Base-by-base conservation (phyloP, 164 flowering plant genomes). In the Macadamia integrifolia region DNA sequence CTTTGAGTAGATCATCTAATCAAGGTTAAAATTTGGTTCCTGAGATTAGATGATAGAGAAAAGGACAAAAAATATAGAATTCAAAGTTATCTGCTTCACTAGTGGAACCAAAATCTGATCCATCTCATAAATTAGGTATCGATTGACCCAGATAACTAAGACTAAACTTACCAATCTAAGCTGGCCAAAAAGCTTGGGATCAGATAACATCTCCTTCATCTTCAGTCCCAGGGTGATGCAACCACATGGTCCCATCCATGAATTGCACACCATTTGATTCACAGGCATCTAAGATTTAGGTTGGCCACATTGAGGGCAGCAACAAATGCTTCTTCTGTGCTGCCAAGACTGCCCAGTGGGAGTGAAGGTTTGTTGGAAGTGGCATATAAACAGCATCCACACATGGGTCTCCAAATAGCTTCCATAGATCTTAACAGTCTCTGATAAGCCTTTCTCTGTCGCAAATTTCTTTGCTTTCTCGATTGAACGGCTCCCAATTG, bases 181-280 rank as follows among this genome's bases (percentile, higher is more conserved):
- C 30, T 68, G 55, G 14, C 85, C 81, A 23, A 80, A 74, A 14
- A 35, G 72, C 10, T 66, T 28, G 0, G 68, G 3, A 66, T 76
- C 71, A 0, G 71, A 62, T n/a, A 85, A 69, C 28, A 78, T 35
- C 58, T 76, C 75, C 68, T 68, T 61, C 76, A 85, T 76, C 44
- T 69, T 69, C 8, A 58, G 18, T 80, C 68, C 86, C 70, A 0
- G 85, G 85, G 58, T 84, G 87, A 48, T 81, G 85, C 63, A 76
- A 5, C 87, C 87, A 84, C 82, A 82, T 81, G n/a, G 77, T 68
- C 0, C 83, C 82, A 67, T 84, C 87, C 85, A 84, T 82, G 72
- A 84, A 80, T 62, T 84, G 87, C 15, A 80, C 83, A 3, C 81
- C 83, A 61, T 78, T 82, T 14, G 72, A 57, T 52, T 55, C 66